Evolutionary conservation across 139 green algal species (phyloP).

Genomic region (Chlorella sp.): DNA sequence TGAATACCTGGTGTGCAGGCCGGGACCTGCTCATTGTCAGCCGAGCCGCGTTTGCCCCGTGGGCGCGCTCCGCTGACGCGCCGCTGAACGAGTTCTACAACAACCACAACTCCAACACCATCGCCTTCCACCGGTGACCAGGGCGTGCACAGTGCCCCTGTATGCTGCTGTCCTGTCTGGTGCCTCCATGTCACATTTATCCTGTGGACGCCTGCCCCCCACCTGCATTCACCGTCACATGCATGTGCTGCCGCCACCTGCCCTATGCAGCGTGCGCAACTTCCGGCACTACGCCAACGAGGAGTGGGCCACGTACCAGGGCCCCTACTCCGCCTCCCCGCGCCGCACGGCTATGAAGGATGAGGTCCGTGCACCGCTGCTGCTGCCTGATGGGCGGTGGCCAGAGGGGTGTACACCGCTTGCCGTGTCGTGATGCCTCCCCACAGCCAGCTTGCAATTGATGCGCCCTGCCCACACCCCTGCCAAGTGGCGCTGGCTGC

Average conservation of each 20-base stretch:
- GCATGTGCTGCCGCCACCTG: not conserved
- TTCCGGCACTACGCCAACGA: slow-evolving; percentile 38
- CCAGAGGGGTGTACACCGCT: too few species aligned
- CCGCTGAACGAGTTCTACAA: slow-evolving; percentile 19
- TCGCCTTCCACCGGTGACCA: slow-evolving; percentile 36
- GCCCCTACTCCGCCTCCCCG: not conserved
- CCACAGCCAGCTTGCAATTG: too few species aligned
- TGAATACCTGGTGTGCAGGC: too few species aligned
- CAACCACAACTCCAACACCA: slow-evolving; percentile 45
- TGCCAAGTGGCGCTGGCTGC: too few species aligned
- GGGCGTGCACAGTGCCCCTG: not conserved
- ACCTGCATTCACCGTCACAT: too few species aligned
- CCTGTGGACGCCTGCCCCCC: not conserved
- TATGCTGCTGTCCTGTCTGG: not conserved
- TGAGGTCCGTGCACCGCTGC: not conserved
- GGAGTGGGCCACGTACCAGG: slow-evolving; percentile 24
- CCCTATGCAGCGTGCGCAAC: slow-evolving; percentile 7
- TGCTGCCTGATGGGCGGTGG: too few species aligned
- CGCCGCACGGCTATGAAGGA: slow-evolving; percentile 12
- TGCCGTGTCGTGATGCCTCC: too few species aligned
- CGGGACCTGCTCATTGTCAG: slow-evolving; percentile 37
- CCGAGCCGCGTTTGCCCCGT: slow-evolving; percentile 30
- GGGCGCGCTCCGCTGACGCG: not conserved
- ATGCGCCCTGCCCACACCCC: too few species aligned
- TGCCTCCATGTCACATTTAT: not conserved